Percentiles rank a stretch among this genome's conserved stretches.
Evolutionary conservation across 371 early-diverging fungal species (phyloP).

Genomic region (Lichtheimia corymbifera): DNA sequence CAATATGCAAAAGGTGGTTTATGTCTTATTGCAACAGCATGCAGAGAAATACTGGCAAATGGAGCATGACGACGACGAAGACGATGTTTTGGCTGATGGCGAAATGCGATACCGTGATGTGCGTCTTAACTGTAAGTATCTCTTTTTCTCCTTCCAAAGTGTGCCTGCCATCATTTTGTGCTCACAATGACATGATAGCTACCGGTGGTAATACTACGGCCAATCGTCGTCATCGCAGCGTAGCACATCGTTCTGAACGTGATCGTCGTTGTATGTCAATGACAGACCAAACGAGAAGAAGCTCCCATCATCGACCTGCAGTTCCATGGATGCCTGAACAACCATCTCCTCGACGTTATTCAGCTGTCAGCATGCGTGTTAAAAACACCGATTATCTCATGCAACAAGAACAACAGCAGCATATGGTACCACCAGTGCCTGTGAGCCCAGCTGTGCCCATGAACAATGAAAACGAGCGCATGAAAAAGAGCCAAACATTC

Average conservation of each 20-base stretch:
- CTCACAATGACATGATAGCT: too few species aligned
- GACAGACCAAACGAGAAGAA: conserved; percentile 27
- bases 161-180: background rate
- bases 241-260: conserved; percentile 30
- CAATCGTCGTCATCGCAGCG: conserved; percentile 34
- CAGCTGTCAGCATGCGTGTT: conserved; percentile 15
- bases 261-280: conserved; percentile 41
- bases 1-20: conserved; percentile 57
- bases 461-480: conserved; percentile 1
- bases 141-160: background rate
- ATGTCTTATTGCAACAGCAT: conserved; percentile 49
- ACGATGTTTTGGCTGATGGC: conserved; percentile 25
- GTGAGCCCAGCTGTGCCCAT: background rate
- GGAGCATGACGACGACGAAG: conserved; percentile 46
- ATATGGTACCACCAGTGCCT: background rate
- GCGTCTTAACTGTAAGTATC: background rate
- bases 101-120: conserved; percentile 10
- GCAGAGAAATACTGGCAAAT: conserved; percentile 51
- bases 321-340: conserved; percentile 20
- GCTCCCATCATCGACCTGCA: conserved; percentile 11
- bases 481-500: conserved; percentile 48
- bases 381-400: background rate
- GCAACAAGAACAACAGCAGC: conserved; percentile 6
- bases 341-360: conserved; percentile 16
- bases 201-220: background rate